These are phyloP conservation scores for Hyphopichia pseudoburtonii DNA, from an alignment of 1,139 yeast species.

Conservation along the genomic window DNA sequence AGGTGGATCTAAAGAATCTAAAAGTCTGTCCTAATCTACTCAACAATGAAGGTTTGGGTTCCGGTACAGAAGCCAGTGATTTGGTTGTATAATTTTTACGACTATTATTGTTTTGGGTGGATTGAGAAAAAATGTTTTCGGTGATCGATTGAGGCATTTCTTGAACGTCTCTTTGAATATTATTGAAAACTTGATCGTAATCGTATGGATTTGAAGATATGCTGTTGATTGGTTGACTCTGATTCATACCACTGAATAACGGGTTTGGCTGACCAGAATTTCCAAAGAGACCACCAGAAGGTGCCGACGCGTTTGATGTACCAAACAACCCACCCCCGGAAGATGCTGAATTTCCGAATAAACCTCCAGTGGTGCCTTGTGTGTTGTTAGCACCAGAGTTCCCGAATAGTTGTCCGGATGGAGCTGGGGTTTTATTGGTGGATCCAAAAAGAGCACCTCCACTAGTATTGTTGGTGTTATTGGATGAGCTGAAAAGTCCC, in stretches of 20 bases:
- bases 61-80: not conserved
- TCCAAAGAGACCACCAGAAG: not conserved
- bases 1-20: constrained; percentile 28
- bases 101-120: constrained; percentile 7
- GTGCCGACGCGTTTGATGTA: not conserved
- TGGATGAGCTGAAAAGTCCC: too few relatives aligned
- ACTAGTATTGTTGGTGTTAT: constrained; percentile 5
- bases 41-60: constrained; percentile 27
- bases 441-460: constrained; percentile 10
- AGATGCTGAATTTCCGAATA: constrained; percentile 9
- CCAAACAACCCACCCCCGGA: constrained; percentile 4
- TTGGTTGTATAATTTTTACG: constrained; percentile 5
- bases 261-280: constrained; percentile 3
- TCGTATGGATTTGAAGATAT: constrained; percentile 25
- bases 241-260: constrained; percentile 4
- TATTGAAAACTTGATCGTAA: constrained; percentile 21
- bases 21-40: constrained; percentile 39
- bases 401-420: not conserved
- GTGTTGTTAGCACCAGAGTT: not conserved
- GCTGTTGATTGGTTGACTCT: constrained; percentile 2
- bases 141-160: constrained; percentile 43
- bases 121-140: constrained; percentile 28
- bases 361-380: constrained; percentile 7
- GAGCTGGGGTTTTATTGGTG: not conserved
- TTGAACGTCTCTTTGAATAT: constrained; percentile 9